Evolutionary conservation across 2,329 filamentous ascomycete genomes (phyloP).

Genomic region (Chaetomium sp.): DNA sequence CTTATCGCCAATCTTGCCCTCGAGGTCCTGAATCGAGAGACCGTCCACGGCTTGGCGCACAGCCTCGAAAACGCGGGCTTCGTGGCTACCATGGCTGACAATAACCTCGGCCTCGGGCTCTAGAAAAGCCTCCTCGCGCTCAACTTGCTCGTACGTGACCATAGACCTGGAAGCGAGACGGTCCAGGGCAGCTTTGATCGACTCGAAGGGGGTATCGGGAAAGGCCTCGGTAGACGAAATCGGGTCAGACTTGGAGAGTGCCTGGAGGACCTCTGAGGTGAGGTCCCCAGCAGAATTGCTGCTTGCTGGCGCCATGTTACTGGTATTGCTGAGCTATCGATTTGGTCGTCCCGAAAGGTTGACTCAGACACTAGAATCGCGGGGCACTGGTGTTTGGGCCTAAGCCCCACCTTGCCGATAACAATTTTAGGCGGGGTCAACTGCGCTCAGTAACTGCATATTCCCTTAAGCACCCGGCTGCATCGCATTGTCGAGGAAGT

Average conservation of each 20-base stretch:
- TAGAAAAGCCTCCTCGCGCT: constrained; percentile 74
- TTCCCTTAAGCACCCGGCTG: no score
- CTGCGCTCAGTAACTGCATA: constrained; percentile 21
- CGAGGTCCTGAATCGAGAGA: constrained; percentile 75
- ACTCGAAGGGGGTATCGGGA: constrained; percentile 64
- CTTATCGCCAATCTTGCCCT: constrained; percentile 71
- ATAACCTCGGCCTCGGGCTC: constrained; percentile 76
- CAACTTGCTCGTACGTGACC: constrained; percentile 81
- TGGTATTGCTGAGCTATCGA: constrained; percentile 8
- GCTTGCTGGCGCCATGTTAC: constrained; percentile 30
- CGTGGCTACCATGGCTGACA: constrained; percentile 74
- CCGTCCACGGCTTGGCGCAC: constrained; percentile 73
- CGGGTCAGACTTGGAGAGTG: constrained; percentile 64
- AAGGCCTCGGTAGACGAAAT: constrained; percentile 71
- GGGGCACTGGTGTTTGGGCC: constrained; percentile 26
- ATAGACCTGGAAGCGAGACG: constrained; percentile 81
- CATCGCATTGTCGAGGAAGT: constrained; percentile 19
- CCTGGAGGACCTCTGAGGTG: constrained; percentile 64
- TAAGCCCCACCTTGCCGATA: constrained; percentile 24
- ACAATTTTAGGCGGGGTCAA: constrained; percentile 28
- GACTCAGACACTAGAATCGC: constrained; percentile 31
- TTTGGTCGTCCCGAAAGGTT: constrained; percentile 18
- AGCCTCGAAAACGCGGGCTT: constrained; percentile 79
- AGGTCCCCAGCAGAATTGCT: constrained; percentile 54
- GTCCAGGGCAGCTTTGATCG: constrained; percentile 86